A percentile compares a stretch with the other conserved stretches of the same genome.
Evolutionary conservation across 257 asterid genomes (phyloP).

Genomic region (Fraxinus pennsylvanica): DNA sequence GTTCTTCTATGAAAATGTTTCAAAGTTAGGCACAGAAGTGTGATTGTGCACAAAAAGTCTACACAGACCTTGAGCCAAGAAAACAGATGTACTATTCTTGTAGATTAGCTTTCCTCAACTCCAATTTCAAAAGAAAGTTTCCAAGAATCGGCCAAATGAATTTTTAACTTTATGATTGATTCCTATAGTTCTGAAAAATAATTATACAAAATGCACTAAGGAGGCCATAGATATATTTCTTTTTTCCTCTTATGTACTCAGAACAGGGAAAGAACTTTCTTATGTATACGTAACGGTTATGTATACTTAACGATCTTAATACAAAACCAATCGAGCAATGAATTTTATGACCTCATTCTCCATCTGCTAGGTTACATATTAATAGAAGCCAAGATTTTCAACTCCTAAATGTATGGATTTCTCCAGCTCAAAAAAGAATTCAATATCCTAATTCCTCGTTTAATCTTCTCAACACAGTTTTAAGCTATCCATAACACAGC

Average conservation of each 20-base stretch:
- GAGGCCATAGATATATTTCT: background rate
- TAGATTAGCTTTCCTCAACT: background rate
- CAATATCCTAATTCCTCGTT: background rate
- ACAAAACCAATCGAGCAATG: background rate
- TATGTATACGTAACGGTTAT: background rate
- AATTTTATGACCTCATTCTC: background rate
- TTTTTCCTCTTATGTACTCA: background rate
- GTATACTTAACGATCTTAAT: background rate
- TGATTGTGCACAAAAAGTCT: background rate
- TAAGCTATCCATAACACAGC: conserved; percentile 4
- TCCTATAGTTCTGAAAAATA: background rate
- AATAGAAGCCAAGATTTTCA: background rate
- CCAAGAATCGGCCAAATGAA: background rate
- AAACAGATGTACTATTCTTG: background rate
- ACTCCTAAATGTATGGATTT: background rate
- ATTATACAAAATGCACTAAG: background rate
- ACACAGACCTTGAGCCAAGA: background rate
- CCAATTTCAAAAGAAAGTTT: background rate
- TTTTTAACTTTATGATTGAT: background rate
- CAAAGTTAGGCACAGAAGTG: background rate
- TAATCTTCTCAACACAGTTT: background rate
- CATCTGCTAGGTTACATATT: background rate
- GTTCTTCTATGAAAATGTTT: background rate
- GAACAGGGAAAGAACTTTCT: background rate
- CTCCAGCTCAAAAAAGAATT: background rate